These are phyloP conservation scores for Chaetoscypha palmicola DNA, from an alignment of 2,329 filamentous ascomycete species.

Conservation along the genomic window DNA sequence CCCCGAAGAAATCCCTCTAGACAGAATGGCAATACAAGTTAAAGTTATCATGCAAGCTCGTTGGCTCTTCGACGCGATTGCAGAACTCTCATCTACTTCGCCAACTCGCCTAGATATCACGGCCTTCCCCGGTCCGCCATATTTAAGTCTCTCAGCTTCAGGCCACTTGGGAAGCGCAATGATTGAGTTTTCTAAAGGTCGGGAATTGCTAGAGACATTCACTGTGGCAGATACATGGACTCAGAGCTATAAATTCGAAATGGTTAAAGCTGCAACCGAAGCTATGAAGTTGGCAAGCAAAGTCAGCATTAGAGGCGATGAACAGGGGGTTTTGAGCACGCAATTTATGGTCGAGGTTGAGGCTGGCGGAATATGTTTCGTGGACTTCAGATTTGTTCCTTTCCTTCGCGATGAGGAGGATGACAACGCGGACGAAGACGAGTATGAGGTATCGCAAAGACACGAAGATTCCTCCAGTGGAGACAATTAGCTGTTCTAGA, in stretches of 20 bases:
- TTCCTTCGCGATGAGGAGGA: slow-evolving; percentile 54
- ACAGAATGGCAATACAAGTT: slow-evolving; percentile 70
- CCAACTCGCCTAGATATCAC: slow-evolving; percentile 67
- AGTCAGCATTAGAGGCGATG: slow-evolving; percentile 82
- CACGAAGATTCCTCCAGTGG: slow-evolving; percentile 11
- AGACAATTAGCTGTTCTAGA: background rate
- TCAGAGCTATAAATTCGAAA: slow-evolving; percentile 78
- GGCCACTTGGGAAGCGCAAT: slow-evolving; percentile 54
- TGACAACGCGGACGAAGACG: slow-evolving; percentile 41
- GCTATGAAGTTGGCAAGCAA: slow-evolving; percentile 94
- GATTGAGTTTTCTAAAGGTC: slow-evolving; percentile 59
- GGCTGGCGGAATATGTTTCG: slow-evolving; percentile 59
- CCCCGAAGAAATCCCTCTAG: slow-evolving; percentile 79
- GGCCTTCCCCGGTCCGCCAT: slow-evolving; percentile 53
- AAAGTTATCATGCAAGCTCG: slow-evolving; percentile 90
- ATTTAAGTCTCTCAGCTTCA: slow-evolving; percentile 65
- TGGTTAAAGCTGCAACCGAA: slow-evolving; percentile 76
- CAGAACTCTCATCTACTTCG: slow-evolving; percentile 54
- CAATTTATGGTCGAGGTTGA: slow-evolving; percentile 96
- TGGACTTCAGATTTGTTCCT: slow-evolving; percentile 79
- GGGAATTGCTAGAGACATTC: slow-evolving; percentile 68
- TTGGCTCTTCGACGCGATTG: slow-evolving; percentile 64
- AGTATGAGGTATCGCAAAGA: slow-evolving; percentile 33
- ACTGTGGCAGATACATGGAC: slow-evolving; percentile 52
- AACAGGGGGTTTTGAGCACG: slow-evolving; percentile 82